These are phyloP conservation scores for Fraxinus quadrangulata DNA, from an alignment of 257 asterid species.

Conservation along the genomic window DNA sequence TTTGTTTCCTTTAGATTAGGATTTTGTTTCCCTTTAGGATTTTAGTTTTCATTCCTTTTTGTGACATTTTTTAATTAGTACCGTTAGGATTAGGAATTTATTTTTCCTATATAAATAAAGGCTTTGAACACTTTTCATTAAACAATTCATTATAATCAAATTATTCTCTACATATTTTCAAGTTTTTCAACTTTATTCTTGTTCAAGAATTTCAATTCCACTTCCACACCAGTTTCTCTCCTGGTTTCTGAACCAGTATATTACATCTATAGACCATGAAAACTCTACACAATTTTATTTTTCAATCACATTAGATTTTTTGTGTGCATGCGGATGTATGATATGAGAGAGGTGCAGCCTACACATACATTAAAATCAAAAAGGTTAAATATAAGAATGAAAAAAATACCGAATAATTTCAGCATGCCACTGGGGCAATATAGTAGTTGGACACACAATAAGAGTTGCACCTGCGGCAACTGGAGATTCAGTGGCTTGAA, in stretches of 20 bases:
- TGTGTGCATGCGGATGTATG: neutral
- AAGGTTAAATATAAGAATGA: constrained; percentile 28
- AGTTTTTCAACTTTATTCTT: no score
- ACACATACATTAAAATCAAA: constrained; percentile 3
- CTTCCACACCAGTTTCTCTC: neutral
- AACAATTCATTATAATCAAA: no score
- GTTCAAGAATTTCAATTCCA: neutral
- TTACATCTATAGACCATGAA: neutral
- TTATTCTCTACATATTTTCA: no score
- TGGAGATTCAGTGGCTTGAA: constrained; percentile 85
- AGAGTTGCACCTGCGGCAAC: constrained; percentile 94
- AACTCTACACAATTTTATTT: neutral
- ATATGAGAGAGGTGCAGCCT: neutral
- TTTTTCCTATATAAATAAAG: no score
- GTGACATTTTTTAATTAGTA: no score
- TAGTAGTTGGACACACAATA: constrained; percentile 95
- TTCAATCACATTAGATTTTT: neutral
- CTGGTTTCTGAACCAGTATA: neutral
- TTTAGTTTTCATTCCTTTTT: neutral
- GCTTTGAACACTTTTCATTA: no score
- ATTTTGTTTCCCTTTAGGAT: no score
- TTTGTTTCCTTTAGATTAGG: no score
- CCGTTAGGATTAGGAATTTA: no score
- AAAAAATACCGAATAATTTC: constrained; percentile 87
- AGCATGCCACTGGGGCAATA: constrained; percentile 97